Evolutionary conservation across 176 grass and related monocot genomes (phyloP), one percentile per base, ranked within the genome.

Genomic region (Carex pumila): DNA sequence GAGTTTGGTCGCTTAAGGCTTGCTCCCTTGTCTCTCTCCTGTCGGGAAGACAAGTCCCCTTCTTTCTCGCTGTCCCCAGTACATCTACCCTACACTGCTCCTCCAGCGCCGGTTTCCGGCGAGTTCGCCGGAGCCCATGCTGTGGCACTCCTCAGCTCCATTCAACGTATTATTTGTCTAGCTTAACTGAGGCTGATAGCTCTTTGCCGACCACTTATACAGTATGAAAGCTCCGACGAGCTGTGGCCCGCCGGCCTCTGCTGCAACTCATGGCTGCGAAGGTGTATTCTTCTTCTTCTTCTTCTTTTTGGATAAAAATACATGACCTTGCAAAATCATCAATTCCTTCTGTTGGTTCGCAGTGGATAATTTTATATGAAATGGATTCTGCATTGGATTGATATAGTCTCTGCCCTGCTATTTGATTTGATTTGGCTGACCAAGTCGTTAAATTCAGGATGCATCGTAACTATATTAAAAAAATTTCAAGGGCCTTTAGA

Each of bases 11-110:
- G 57, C 47, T 60, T 61, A 45, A 36, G 22, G 8, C 79, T 87
- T 73, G 39, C 66, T 65, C 50, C 62, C 74, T 87, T 81, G 86
- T 87, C 86, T 56, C 66, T 83, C 79, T 76, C 80, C 77, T 87
- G 86, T 87, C 86, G 85, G 84, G 76, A n/a, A 19, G 32, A 68
- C 32, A 80, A 61, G 37, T 39, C 53, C 34, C 52, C 80, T 47
- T 52, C 68, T 82, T 36, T 75, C 60, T 54, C 67, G 47, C 11
- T 61, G 53, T 77, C 61, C 11, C 81, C 81, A 66, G 41, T 62
- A 15, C 12, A 14, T 7, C 54, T 61, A 43, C n/a, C 6, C 11
- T 31, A 57, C 55, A 41, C 60, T 39, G 37, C 71, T 67, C 55
- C 73, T 53, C 32, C 15, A 0, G 3, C 52, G 69, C 37, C 81